These are phyloP conservation scores for Saksenaea oblongispora DNA, from an alignment of 371 early-diverging fungal genomes.

Conservation along the genomic window DNA sequence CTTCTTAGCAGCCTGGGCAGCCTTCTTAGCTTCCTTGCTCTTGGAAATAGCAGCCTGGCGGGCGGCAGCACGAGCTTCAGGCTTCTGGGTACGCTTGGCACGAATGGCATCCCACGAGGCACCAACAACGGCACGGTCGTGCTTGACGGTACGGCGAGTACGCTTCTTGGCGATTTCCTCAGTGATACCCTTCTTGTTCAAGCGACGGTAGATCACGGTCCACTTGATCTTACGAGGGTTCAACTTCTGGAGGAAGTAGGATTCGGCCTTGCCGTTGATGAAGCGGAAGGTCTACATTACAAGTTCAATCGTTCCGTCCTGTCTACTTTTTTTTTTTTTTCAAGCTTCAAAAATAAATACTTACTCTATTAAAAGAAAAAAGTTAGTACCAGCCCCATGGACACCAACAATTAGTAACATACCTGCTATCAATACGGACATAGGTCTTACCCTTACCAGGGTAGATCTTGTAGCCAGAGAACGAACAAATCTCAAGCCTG, in stretches of 20 bases:
- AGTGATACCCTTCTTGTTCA: constrained; percentile 98
- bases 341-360: not conserved
- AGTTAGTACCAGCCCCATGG: not conserved
- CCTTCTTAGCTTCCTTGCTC: constrained; percentile 89
- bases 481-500: constrained; percentile 92
- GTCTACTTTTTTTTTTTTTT: not conserved
- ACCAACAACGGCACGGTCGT: constrained; percentile 95
- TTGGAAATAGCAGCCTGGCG: constrained; percentile 86
- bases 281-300: constrained; percentile 84
- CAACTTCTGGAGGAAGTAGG: constrained; percentile 92
- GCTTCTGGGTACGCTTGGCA: constrained; percentile 94
- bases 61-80: constrained; percentile 92
- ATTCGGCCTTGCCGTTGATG: constrained; percentile 94
- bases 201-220: constrained; percentile 96
- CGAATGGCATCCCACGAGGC: constrained; percentile 93
- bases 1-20: constrained; percentile 83
- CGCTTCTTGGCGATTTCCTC: constrained; percentile 97
- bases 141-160: constrained; percentile 92
- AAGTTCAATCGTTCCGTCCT: not conserved
- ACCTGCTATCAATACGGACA: constrained; percentile 89
- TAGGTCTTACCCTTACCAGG: constrained; percentile 95
- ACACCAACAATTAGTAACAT: constrained; percentile 4
- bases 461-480: constrained; percentile 98
- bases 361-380: not conserved
- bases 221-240: constrained; percentile 98